A percentile compares a stretch with the other conserved stretches of the same genome.
These are phyloP conservation scores for Phialemonium atrogriseum DNA, from an alignment of 2,329 filamentous ascomycete genomes.

Conservation along the genomic window DNA sequence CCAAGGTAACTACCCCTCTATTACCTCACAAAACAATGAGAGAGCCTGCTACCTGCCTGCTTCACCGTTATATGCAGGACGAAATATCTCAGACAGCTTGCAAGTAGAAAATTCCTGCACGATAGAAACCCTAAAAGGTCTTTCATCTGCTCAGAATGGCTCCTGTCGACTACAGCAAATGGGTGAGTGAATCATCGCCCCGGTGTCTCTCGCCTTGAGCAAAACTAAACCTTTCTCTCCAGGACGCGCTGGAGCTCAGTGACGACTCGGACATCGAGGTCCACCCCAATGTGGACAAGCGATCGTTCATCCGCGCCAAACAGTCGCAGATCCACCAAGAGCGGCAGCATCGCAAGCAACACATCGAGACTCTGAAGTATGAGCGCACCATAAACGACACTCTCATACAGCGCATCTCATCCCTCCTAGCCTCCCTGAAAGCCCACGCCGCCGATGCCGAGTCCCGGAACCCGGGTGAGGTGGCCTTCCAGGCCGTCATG, in stretches of 20 bases:
- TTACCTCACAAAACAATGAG: no score
- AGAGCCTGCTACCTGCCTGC: no score
- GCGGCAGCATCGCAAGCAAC: constrained; percentile 72
- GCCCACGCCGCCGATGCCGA: constrained; percentile 62
- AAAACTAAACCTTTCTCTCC: constrained; percentile 4
- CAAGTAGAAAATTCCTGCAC: background rate
- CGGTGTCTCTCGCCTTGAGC: background rate
- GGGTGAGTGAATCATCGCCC: constrained; percentile 34
- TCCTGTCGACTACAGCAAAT: constrained; percentile 55
- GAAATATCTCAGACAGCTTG: background rate
- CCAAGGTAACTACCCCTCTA: no score
- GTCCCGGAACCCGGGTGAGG: constrained; percentile 61
- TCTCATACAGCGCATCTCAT: constrained; percentile 74
- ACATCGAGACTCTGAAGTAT: constrained; percentile 88
- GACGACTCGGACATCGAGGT: constrained; percentile 98
- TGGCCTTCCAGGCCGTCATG: constrained; percentile 85
- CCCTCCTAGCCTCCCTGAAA: constrained; percentile 66
- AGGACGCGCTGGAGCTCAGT: constrained; percentile 90
- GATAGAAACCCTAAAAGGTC: no score
- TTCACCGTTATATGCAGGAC: no score
- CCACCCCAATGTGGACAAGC: constrained; percentile 97
- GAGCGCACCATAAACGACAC: constrained; percentile 90
- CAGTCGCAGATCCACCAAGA: constrained; percentile 95
- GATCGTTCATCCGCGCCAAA: constrained; percentile 96
- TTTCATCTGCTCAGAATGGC: no score